These are phyloP conservation scores for Lipomyces sp. DNA, from an alignment of 805 yeast genomes.

Conservation along the genomic window DNA sequence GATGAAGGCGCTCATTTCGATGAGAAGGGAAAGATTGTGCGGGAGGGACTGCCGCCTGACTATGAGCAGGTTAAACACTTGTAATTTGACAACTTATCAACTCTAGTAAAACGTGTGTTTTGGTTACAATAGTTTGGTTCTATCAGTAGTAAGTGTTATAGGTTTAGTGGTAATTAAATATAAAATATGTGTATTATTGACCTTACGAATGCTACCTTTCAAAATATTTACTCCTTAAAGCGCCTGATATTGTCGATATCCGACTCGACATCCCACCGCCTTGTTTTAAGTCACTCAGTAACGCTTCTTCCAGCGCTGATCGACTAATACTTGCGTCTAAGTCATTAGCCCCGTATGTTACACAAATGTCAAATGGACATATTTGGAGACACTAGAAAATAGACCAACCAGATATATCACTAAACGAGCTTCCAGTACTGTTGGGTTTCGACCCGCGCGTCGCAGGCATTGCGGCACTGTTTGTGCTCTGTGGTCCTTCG, in stretches of 20 bases:
- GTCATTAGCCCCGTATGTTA: background rate
- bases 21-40: constrained; percentile 53
- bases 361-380: background rate
- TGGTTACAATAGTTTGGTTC: background rate
- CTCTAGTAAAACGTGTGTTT: background rate
- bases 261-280: constrained; percentile 26
- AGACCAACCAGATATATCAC: constrained; percentile 25
- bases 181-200: background rate
- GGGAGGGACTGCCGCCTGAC: constrained; percentile 60
- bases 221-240: constrained; percentile 24
- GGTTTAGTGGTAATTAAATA: background rate
- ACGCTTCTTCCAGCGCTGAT: constrained; percentile 47
- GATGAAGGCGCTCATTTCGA: constrained; percentile 71
- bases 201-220: constrained; percentile 12
- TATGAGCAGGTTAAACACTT: constrained; percentile 26
- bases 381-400: background rate
- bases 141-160: background rate
- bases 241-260: constrained; percentile 27
- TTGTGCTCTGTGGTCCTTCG: background rate
- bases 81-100: constrained; percentile 11
- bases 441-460: constrained; percentile 10
- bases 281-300: constrained; percentile 37
- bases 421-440: constrained; percentile 33
- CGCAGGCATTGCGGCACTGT: constrained; percentile 4
- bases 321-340: constrained; percentile 42